phyloP scores from a whole-genome alignment of 805 yeast species.

The Ogataea haglerorum region DNA sequence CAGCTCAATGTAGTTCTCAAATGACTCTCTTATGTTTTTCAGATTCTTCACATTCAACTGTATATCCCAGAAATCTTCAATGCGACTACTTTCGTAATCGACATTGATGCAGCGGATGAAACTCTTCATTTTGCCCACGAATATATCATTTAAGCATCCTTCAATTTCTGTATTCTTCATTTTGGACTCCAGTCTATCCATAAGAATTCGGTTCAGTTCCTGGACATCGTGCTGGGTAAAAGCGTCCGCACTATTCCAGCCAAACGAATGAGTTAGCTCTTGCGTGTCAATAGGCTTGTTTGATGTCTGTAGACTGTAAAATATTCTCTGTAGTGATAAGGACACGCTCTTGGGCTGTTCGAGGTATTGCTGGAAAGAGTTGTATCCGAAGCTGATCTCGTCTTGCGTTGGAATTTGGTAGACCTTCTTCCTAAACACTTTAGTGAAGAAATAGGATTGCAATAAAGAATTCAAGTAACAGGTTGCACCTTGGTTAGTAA shows the following conservation, averaged over 20 bases:
- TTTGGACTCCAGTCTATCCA: conserved; percentile 87
- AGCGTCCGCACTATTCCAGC: conserved; percentile 95
- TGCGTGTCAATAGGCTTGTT: conserved; percentile 75
- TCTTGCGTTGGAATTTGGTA: conserved; percentile 82
- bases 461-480: conserved; percentile 91
- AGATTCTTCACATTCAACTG: conserved; percentile 90
- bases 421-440: conserved; percentile 76
- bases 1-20: conserved; percentile 80
- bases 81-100: conserved; percentile 85
- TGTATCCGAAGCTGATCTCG: conserved; percentile 38
- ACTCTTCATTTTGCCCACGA: conserved; percentile 96
- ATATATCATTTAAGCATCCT: conserved; percentile 70
- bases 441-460: conserved; percentile 87
- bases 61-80: conserved; percentile 97
- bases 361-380: conserved; percentile 25
- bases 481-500: conserved; percentile 96
- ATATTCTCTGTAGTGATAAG: conserved; percentile 80
- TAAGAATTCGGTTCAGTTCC: conserved; percentile 88
- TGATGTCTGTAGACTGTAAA: conserved; percentile 74
- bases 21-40: conserved; percentile 67
- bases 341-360: conserved; percentile 58
- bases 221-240: conserved; percentile 98
- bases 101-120: conserved; percentile 90
- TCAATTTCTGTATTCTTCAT: conserved; percentile 88
- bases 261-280: conserved; percentile 87